These are phyloP conservation scores for Candida sp. DNA, from an alignment of 1,139 yeast genomes.

Conservation along the genomic window DNA sequence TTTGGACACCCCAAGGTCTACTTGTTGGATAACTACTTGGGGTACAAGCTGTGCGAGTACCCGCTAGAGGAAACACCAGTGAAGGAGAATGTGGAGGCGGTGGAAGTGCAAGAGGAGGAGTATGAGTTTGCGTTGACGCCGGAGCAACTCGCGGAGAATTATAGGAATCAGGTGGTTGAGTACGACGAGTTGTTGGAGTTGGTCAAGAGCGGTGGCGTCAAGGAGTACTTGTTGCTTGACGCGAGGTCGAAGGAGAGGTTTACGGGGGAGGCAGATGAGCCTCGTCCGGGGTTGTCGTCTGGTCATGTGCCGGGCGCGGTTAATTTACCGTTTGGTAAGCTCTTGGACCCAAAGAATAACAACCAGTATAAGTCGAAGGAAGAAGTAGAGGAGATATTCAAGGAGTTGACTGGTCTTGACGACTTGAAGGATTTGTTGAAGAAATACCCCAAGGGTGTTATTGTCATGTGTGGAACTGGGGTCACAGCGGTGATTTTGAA, in stretches of 20 bases:
- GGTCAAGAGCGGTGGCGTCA: slow-evolving; percentile 51
- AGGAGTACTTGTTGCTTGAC: slow-evolving; percentile 64
- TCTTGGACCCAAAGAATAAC: slow-evolving; percentile 46
- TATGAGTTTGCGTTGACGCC: slow-evolving; percentile 16
- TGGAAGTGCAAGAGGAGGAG: slow-evolving; percentile 16
- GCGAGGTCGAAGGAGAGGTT: slow-evolving; percentile 82
- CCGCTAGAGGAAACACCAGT: slow-evolving; percentile 25
- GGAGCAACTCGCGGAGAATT: slow-evolving; percentile 27
- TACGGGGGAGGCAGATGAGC: slow-evolving; percentile 83
- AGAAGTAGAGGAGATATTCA: slow-evolving; percentile 51
- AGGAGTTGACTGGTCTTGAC: slow-evolving; percentile 28
- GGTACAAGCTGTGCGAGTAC: slow-evolving; percentile 39
- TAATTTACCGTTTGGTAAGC: slow-evolving; percentile 74
- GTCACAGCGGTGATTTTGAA: slow-evolving; percentile 90
- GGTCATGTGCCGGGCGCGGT: slow-evolving; percentile 89
- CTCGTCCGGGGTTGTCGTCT: slow-evolving; percentile 82
- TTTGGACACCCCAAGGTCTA: slow-evolving; percentile 76
- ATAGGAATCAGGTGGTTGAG: slow-evolving; percentile 56
- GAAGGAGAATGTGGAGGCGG: neutral
- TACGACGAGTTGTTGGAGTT: slow-evolving; percentile 66
- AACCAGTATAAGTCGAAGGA: slow-evolving; percentile 53
- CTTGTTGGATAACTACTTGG: slow-evolving; percentile 70
- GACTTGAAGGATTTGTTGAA: slow-evolving; percentile 10
- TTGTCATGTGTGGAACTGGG: slow-evolving; percentile 95
- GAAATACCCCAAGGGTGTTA: slow-evolving; percentile 54